Conservation (phyloP, 305 asterid genomes). For the Euphrasia arctica region DNA sequence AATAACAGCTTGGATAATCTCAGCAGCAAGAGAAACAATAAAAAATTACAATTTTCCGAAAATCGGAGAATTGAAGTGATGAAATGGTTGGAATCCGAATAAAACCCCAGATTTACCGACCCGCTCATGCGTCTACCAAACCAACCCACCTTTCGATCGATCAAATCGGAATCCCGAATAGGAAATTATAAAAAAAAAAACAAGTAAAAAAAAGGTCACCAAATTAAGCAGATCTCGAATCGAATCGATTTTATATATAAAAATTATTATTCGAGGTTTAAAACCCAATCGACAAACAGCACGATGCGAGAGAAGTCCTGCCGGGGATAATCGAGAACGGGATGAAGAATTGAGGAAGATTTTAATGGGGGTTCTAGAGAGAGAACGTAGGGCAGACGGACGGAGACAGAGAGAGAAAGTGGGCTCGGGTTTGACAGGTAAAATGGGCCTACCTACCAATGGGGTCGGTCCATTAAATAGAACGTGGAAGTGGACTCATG, state of each 20-base stretch:
- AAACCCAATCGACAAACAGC: slow-evolving; percentile 15
- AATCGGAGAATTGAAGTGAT: slow-evolving; percentile 33
- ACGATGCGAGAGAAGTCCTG: slow-evolving; percentile 10
- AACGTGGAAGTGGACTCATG: slow-evolving; percentile 17
- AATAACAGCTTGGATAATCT: slow-evolving; percentile 40
- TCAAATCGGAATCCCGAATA: slow-evolving; percentile 12
- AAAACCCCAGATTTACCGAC: slow-evolving; percentile 45
- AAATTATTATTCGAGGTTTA: no score
- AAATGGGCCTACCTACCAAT: background rate
- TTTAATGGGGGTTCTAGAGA: slow-evolving; percentile 16
- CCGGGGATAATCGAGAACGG: slow-evolving; percentile 1
- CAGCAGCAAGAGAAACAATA: slow-evolving; percentile 43
- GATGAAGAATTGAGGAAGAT: background rate
- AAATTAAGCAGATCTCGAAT: slow-evolving; percentile 6
- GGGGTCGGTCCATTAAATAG: slow-evolving; percentile 21
- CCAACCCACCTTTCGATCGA: slow-evolving; percentile 28
- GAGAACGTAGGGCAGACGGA: background rate
- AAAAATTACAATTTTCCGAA: slow-evolving; percentile 29
- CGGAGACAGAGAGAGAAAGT: slow-evolving; percentile 5
- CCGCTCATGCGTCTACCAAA: slow-evolving; percentile 63
- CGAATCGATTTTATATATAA: background rate
- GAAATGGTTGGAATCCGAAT: slow-evolving; percentile 42
- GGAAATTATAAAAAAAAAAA: background rate
- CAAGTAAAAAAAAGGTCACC: background rate
- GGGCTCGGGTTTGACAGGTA: slow-evolving; percentile 3